These are phyloP conservation scores for Verticillium tricorpus DNA, from an alignment of 2,329 filamentous ascomycete species.

Conservation along the genomic window DNA sequence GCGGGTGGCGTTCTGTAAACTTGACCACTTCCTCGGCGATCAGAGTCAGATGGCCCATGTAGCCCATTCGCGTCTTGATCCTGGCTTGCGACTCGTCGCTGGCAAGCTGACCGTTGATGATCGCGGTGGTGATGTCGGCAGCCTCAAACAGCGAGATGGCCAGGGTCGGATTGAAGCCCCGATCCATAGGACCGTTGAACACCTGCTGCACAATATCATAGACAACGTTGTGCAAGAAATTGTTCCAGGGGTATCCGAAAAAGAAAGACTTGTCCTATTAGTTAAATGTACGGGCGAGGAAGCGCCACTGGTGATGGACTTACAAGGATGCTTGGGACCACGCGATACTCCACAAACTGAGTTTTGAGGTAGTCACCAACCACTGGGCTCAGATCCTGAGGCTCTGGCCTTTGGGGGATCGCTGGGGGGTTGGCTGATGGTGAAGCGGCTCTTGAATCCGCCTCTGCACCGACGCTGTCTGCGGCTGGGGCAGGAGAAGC, in stretches of 20 bases:
- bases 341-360: conserved; percentile 89
- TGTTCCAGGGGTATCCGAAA: conserved; percentile 98
- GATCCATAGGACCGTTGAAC: conserved; percentile 97
- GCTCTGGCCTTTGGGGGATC: conserved; percentile 10
- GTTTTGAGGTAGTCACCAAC: conserved; percentile 95
- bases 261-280: conserved; percentile 76
- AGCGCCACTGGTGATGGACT: conserved; percentile 25
- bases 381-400: conserved; percentile 53
- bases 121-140: conserved; percentile 83
- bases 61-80: conserved; percentile 87
- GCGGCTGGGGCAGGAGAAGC: conserved; percentile 1
- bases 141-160: conserved; percentile 91
- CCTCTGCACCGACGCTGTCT: not conserved
- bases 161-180: conserved; percentile 83
- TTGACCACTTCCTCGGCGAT: conserved; percentile 99
- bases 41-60: conserved; percentile 96
- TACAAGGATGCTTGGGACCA: conserved; percentile 93
- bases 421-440: conserved; percentile 11
- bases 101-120: conserved; percentile 82
- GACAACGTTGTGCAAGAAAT: conserved; percentile 97
- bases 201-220: conserved; percentile 99
- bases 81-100: conserved; percentile 82
- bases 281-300: not conserved
- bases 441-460: not conserved
- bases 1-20: conserved; percentile 90